phyloP scores from a whole-genome alignment of 192 early-diverging fungal species.

The Podila clonocystis region DNA sequence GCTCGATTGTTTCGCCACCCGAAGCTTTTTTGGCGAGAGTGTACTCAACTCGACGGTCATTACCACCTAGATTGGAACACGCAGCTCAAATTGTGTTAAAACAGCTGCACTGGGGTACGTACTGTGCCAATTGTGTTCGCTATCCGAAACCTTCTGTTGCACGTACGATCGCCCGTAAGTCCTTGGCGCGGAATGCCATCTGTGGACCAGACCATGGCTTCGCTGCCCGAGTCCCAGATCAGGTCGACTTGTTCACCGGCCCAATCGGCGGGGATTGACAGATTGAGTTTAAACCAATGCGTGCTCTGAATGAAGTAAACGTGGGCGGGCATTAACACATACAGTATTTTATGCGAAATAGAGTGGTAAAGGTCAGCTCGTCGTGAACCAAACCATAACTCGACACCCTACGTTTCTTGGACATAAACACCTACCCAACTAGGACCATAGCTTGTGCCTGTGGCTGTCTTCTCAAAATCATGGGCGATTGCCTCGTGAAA shows the following conservation, averaged over 20 bases:
- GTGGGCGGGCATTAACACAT: no score
- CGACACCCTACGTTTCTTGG: no score
- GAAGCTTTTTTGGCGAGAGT: conserved; percentile 54
- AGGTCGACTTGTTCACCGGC: conserved; percentile 84
- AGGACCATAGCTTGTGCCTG: conserved; percentile 86
- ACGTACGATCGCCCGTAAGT: conserved; percentile 84
- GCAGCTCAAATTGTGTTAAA: not conserved
- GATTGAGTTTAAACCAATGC: conserved; percentile 77
- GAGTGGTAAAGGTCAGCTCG: no score
- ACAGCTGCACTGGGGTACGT: no score
- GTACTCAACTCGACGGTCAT: conserved; percentile 66
- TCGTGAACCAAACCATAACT: no score
- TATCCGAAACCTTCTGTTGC: not conserved
- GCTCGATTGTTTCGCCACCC: conserved; percentile 66
- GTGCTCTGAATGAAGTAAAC: conserved; percentile 59
- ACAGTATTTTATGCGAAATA: no score
- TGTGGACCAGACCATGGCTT: conserved; percentile 90
- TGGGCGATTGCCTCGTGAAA: conserved; percentile 82
- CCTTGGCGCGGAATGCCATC: conserved; percentile 88
- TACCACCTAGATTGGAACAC: conserved; percentile 38
- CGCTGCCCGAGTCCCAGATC: conserved; percentile 87
- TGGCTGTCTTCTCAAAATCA: conserved; percentile 69
- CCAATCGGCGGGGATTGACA: conserved; percentile 77
- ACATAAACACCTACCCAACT: conserved; percentile 68
- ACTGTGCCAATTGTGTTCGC: no score